Conservation (phyloP, 768 basidiomycete species). For the Mycena sanguinolenta region DNA sequence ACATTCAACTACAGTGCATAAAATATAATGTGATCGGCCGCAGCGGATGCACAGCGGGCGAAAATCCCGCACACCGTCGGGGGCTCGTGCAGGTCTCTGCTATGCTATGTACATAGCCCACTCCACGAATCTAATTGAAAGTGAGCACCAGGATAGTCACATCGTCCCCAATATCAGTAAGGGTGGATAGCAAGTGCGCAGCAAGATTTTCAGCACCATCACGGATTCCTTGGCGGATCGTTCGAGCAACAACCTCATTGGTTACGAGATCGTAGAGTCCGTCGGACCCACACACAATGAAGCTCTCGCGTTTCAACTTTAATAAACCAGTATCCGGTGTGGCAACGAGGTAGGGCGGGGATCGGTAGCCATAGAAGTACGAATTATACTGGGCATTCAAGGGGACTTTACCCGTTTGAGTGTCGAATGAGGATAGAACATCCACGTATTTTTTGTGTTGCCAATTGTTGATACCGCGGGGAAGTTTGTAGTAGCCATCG, state of each 20-base stretch:
- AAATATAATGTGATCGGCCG: too few species aligned
- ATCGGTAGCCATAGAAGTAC: constrained; percentile 62
- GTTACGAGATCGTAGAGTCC: constrained; percentile 69
- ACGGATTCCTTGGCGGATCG: constrained; percentile 48
- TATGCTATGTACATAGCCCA: not conserved
- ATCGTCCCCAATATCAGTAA: constrained; percentile 48
- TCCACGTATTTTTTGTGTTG: constrained; percentile 51
- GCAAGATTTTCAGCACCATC: constrained; percentile 45
- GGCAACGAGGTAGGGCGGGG: too few species aligned
- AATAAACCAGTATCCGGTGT: too few species aligned
- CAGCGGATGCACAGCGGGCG: too few species aligned
- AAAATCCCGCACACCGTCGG: too few species aligned
- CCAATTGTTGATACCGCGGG: constrained; percentile 44
- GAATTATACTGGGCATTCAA: constrained; percentile 52
- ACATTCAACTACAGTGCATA: too few species aligned
- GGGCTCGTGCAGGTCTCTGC: not conserved
- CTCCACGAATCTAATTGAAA: constrained; percentile 2
- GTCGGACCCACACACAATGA: constrained; percentile 67
- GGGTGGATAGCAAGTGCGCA: constrained; percentile 43
- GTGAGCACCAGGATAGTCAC: constrained; percentile 48
- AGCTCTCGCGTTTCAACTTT: constrained; percentile 52
- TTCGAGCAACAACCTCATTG: constrained; percentile 59
- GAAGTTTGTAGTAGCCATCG: constrained; percentile 55
- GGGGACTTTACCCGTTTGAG: constrained; percentile 46
- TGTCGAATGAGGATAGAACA: constrained; percentile 49